Base-by-base conservation (phyloP, 441 rosid species). In the Erysimum pusillum region DNA sequence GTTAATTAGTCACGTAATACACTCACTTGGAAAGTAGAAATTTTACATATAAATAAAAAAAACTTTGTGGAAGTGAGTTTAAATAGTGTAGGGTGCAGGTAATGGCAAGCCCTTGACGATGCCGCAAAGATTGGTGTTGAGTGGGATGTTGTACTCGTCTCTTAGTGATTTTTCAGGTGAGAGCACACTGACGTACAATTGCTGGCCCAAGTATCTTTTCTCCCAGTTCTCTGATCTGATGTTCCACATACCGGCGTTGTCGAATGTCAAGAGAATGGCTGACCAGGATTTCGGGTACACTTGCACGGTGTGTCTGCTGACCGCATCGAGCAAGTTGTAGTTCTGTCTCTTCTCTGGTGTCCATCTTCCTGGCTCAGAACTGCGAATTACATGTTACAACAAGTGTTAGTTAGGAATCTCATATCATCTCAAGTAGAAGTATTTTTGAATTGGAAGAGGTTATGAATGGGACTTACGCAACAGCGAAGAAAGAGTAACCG, bases 171-270 rank as follows among this genome's bases (percentile, higher is more conserved):
- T 81, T 2, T 45, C 85, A 4, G 96, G 97, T 2, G 92, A 90
- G 1, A 83, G 66, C 17, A 88, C 88, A 35, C 96, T 92, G 3
- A 77, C 73, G 49, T 91, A 91, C 14, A 90, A 17, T 48, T 91
- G 91, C 6, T 91, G 93, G 0, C 97, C 97, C 8, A 91, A 85
- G 80, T 91, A 91, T 2, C 84, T 69, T 44, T 77, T 87, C 71
- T 88, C 93, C 85, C 84, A 76, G 36, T 76, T 73, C 75, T 91
- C 92, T 0, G 97, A 90, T 69, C 95, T 85, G 28, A 91, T 35
- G 81, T 88, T 91, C 97, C 97, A 91, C 97, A 91, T 91, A 44
- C 97, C 97, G 2, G 89, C 86, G 5, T 91, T 91, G 84, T 91
- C 97, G 54, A 91, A 87, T 8, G 97, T 86, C 71, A 91, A 48